Evolutionary conservation across 352 stramenopile species (phyloP), one percentile per base, ranked within the genome.

Genomic region (Phytophthora cajani): DNA sequence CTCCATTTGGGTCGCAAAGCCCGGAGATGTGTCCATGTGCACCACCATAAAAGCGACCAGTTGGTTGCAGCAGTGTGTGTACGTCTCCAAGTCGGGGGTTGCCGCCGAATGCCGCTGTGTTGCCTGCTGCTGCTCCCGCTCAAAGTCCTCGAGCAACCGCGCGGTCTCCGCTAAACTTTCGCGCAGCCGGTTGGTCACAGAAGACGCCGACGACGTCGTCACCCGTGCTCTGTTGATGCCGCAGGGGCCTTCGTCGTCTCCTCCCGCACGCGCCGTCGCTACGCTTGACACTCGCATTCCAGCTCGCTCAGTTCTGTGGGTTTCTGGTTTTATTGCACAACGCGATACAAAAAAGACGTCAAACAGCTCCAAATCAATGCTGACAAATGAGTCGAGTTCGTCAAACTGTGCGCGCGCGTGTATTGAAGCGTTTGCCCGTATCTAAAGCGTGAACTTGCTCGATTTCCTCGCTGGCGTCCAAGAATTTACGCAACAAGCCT

Each of bases 1-100:
- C 32, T 90, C 82, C 84, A 92, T 92, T 49, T 92, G 71, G 68
- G 81, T 55, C 17, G 62, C 44, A 61, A 92, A 92, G 44, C 78
- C 70, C 16, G 63, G 60, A 42, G 80, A 88, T 17, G 82, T 90
- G 14, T 72, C 53, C 82, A 92, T 89, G 55, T 89, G 80, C 1
- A 23, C 68, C 7, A 55, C 60, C 56, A 92, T 86, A 51, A 87
- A 92, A 16, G 56, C 17, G 21, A 88, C 69, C 47, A 92, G 56
- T 33, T 73, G 77, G 52, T 72, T 53, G 72, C 84, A 92, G 73
- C 78, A 87, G 17, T 58, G 73, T 42, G 74, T 69, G 66, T 86
- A 88, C 0, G 69, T 61, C 11, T 88, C 71, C 44, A 87, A 77
- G 25, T 81, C 42, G 12, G 17, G 1, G 12, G 47, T 25, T 7